Base-by-base conservation (phyloP, 306 rosid genomes). In the Corylus americana region DNA sequence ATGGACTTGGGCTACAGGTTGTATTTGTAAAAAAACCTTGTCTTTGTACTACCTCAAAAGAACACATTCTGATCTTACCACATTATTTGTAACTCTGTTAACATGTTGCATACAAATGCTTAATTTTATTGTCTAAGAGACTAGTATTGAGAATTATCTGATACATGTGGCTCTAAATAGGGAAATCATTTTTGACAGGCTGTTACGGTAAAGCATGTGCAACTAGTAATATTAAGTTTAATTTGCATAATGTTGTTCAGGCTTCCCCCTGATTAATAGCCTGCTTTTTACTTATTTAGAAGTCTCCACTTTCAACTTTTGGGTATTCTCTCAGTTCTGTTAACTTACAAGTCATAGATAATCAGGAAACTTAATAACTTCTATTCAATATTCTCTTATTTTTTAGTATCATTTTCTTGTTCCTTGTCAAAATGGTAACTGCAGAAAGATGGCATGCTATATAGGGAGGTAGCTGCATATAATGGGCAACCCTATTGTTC, bases 351-450 rank as follows among this genome's bases (percentile, higher is more conserved):
- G 44, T 4, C 37, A 27, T 31, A 35, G 12, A 31, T 63, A 63
- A 14, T 45, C 29, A 31, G 70, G 16, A 27, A 59, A 59, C 29
- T 25, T 58, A 9, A 22, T 10, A 58, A 20, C 9, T 6, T 59
- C 11, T 13, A 59, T 31, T 35, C 2, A 64, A 64, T 16, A 16
- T 64, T 64, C 48, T 35, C 70, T 45, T 31, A n/a, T 63, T 63
- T 63, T 63, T 14, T 12, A 39, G 16, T 17, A 25, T 18, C 29
- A 67, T 11, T 22, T 35, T 67, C 2, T 7, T 27, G 14, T 17
- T 49, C 25, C 45, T 68, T 74, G 35, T 14, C 8, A 67, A 8
- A 20, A 67, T 8, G 77, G 80, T 25, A 72, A 82, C 75, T 71
- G 49, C 49, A 71, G 55, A 71, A 20, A 63, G 20, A 47, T 39